These are phyloP conservation scores for Ichthyophonus hoferi DNA, from an alignment of 208 protist species.

Conservation along the genomic window DNA sequence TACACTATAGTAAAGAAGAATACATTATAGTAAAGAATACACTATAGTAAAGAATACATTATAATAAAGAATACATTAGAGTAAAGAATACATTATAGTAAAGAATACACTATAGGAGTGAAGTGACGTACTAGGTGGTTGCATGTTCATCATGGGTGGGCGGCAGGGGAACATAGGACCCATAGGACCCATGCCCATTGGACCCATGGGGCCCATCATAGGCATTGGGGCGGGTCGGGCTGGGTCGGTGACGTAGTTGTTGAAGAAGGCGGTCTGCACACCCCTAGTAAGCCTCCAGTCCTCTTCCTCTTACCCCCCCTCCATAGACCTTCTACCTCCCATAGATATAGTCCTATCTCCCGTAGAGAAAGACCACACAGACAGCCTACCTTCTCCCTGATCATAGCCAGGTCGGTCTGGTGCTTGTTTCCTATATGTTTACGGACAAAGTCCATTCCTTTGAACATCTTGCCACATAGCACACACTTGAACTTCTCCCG, in stretches of 20 bases:
- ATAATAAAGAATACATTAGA: too few relatives aligned
- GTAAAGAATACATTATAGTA: too few relatives aligned
- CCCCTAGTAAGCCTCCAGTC: not conserved
- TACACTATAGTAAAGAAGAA: too few relatives aligned
- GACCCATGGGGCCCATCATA: not conserved
- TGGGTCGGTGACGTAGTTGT: not conserved
- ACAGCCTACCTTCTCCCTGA: slow-evolving; percentile 9
- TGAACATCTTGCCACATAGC: slow-evolving; percentile 25
- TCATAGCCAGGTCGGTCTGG: not conserved
- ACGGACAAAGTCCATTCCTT: not conserved
- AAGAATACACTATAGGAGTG: too few relatives aligned
- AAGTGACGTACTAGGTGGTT: too few relatives aligned
- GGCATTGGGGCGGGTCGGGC: not conserved
- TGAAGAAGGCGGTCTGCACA: not conserved
- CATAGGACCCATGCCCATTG: not conserved
- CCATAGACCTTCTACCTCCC: too few relatives aligned
- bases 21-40: too few relatives aligned
- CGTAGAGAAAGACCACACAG: not conserved
- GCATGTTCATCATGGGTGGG: not conserved
- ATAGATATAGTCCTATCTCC: too few relatives aligned
- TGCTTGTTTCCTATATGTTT: slow-evolving; percentile 21
- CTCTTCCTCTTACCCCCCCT: not conserved
- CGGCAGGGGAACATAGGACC: not conserved
- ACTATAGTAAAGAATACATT: too few relatives aligned
- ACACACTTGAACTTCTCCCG: slow-evolving; percentile 27